Base-by-base conservation (phyloP, 805 yeast species). In the Allodekkera sacchari region DNA sequence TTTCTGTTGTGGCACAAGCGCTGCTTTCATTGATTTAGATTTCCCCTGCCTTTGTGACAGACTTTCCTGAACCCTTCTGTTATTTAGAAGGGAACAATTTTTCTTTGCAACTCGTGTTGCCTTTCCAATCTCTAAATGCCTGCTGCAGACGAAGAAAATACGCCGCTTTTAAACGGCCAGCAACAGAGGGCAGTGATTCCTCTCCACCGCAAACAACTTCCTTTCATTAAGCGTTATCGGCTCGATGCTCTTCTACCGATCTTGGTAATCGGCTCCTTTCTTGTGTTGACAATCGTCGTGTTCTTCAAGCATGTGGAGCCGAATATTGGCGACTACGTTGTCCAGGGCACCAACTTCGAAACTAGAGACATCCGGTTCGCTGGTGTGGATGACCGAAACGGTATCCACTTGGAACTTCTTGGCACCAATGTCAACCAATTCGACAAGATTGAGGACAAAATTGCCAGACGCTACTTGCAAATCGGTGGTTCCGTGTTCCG, bases 401-500 rank as follows among this genome's bases (percentile, higher is more conserved):
- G 59, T 1, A 42, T 63, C 6, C 38, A 52, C 16, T 34, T 64
- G 7, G 42, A 47, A 24, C 49, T 62, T 2, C 39, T 45, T 12
- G 66, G 64, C 8, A 32, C 45, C 1, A 45, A 47, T 27, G 22
- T 34, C 4, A 56, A 60, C 28, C 48, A 61, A 25, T 63, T 50
- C 37, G 41, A 53, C 10, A 27, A 36, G 2, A 55, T 63, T 20
- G 52, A 54, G 1, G 52, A 49, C 34, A 12, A 36, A 1, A 41
- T 47, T 25, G 51, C 46, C 4, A 39, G 45, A 19, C 17, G 23
- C 1, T 36, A 59, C 34, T 53, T 63, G 33, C 45, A 49, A 28
- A 20, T 46, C 1, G 66, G 62, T 3, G 64, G 66, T 1, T 43
- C 39, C n/a, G 1, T 48, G 0, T 20, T 59, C 9, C 39, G 53